Evolutionary conservation across 805 yeast genomes (phyloP), one percentile per base, ranked within the genome.

Genomic region (Candida orba): DNA sequence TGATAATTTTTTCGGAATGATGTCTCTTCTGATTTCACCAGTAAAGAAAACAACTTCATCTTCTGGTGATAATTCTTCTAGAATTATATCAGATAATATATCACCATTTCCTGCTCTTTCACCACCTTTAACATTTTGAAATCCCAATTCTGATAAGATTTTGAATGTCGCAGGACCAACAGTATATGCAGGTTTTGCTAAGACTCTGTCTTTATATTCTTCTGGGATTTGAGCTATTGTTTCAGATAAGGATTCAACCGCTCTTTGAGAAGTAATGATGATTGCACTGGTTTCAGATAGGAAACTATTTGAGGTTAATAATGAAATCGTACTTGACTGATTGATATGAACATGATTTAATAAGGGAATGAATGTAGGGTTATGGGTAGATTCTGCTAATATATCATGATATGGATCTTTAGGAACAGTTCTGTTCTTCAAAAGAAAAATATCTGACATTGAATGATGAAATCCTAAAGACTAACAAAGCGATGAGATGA

Each of bases 91-190:
- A 0, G 95, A 78, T 30, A 91, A 64, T 1, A 74, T 65, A 6
- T 72, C 64, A 1, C 97, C 97, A 60, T 87, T 88, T 0, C 97
- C 97, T 2, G 95, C 88, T 8, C 74, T 60, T 0, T 59, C 64
- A 1, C 91, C 95, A 4, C 96, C 96, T 44, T 77, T 63, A 0
- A 91, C 73, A 47, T 77, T 74, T 1, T 44, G 56, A 57, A 89
- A 91, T 1, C 96, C 96, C 27, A 78, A 60, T 7, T 68, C 65
- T 3, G 58, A 47, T 12, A 91, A 60, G 15, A 83, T 76, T 14
- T 67, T 66, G 17, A 73, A 74, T 0, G 98, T 91, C 0, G 95
- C 89, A 1, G 96, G 96, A 0, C 98, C 98, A 6, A 91, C 96
- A 0, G 96, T 87, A 56, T 80, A 91, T 0, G 83, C 81, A 0